These are phyloP conservation scores for Hyaloscypha variabilis DNA, from an alignment of 495 filamentous ascomycete species.

Conservation along the genomic window DNA sequence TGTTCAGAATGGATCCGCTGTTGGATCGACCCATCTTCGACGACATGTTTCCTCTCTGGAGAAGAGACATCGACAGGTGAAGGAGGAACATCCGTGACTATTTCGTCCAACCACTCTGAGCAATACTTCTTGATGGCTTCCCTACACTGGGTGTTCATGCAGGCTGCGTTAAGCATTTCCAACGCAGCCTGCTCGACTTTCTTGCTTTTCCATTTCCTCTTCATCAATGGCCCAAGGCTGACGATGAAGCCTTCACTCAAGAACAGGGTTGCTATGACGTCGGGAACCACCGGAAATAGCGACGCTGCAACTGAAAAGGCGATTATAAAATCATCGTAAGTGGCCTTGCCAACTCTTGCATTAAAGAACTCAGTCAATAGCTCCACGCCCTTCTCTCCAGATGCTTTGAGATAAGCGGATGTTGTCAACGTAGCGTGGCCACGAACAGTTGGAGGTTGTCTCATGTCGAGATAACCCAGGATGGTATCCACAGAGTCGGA, in stretches of 20 bases:
- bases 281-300: slow-evolving; percentile 81
- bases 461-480: slow-evolving; percentile 74
- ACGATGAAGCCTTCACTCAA: slow-evolving; percentile 80
- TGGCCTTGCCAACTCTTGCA: slow-evolving; percentile 45
- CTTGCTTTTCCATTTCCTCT: slow-evolving; percentile 71
- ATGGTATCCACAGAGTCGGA: slow-evolving; percentile 79
- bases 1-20: slow-evolving; percentile 47
- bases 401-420: slow-evolving; percentile 77
- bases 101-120: slow-evolving; percentile 78
- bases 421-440: slow-evolving; percentile 76
- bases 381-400: slow-evolving; percentile 66
- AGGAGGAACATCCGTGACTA: slow-evolving; percentile 68
- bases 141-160: slow-evolving; percentile 76
- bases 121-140: slow-evolving; percentile 81
- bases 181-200: slow-evolving; percentile 81
- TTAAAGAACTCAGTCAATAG: slow-evolving; percentile 69
- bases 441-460: slow-evolving; percentile 65
- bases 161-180: slow-evolving; percentile 88
- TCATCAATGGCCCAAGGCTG: slow-evolving; percentile 68
- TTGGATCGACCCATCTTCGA: slow-evolving; percentile 30
- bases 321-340: slow-evolving; percentile 63
- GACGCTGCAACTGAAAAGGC: slow-evolving; percentile 88
- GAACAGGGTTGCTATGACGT: slow-evolving; percentile 72
- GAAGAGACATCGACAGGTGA: slow-evolving; percentile 50
- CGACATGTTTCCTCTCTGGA: slow-evolving; percentile 12